Conservation (phyloP, 257 asterid species). For the Salvia miltiorrhiza region DNA sequence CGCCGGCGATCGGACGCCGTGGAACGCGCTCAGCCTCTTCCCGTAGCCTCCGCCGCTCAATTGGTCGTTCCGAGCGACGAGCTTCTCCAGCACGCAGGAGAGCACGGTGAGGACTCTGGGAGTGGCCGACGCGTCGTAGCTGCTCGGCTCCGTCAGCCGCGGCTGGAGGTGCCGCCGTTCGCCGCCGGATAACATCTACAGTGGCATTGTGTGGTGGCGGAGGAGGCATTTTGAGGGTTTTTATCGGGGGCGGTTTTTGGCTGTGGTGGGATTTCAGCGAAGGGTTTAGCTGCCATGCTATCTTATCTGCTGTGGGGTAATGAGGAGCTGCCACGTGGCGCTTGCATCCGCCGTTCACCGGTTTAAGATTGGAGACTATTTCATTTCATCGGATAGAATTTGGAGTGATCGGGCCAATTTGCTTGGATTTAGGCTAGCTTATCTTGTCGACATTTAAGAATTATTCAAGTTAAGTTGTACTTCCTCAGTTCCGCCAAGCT, state of each 20-base stretch:
- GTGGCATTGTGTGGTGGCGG: conserved; percentile 22
- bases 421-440: neutral
- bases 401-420: neutral
- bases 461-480: too few relatives aligned
- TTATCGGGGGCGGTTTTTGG: neutral
- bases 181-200: conserved; percentile 50
- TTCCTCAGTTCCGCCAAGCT: too few relatives aligned
- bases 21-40: conserved; percentile 51
- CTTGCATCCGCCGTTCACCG: neutral
- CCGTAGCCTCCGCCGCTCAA: conserved; percentile 24
- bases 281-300: neutral
- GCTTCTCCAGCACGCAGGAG: conserved; percentile 63
- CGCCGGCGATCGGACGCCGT: conserved; percentile 66
- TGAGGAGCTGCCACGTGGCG: conserved; percentile 25
- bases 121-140: conserved; percentile 31
- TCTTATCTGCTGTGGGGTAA: conserved; percentile 32
- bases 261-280: neutral
- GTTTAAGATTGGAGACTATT: neutral
- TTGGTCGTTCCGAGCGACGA: conserved; percentile 68
- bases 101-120: conserved; percentile 72
- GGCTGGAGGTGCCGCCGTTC: conserved; percentile 32
- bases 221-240: conserved; percentile 12
- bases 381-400: neutral
- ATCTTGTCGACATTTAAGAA: too few relatives aligned
- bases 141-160: conserved; percentile 41